A percentile compares a stretch with the other conserved stretches of the same genome.
Evolutionary conservation across 768 basidiomycete species (phyloP).

Genomic region (Suillus lakei): DNA sequence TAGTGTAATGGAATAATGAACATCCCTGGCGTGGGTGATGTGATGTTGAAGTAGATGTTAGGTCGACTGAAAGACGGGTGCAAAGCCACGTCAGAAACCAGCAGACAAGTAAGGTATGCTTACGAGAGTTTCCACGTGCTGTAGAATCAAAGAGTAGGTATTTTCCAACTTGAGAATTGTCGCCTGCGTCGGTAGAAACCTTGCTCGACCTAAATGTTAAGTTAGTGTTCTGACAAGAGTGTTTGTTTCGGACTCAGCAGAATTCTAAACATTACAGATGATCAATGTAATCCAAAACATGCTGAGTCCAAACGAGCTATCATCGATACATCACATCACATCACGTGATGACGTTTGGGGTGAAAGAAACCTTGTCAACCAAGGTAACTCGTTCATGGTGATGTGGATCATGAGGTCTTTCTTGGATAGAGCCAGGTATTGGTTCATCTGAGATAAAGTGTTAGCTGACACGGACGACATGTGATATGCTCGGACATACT

Average conservation of each 20-base stretch:
- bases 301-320: no score
- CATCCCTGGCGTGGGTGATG: constrained; percentile 95
- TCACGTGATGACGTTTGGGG: no score
- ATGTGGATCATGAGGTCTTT: constrained; percentile 99
- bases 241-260: no score
- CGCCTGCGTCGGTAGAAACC: no score
- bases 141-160: constrained; percentile 92
- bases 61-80: constrained; percentile 84
- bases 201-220: no score
- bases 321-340: no score
- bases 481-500: constrained; percentile 49
- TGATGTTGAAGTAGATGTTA: constrained; percentile 99
- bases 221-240: no score
- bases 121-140: constrained; percentile 94
- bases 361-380: no score
- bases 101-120: constrained; percentile 33
- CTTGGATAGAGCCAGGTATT: constrained; percentile 99
- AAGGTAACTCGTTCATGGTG: constrained; percentile 97
- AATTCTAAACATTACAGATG: no score
- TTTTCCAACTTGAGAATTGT: no score
- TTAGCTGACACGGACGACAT: not conserved
- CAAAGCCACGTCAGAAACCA: constrained; percentile 10
- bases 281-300: no score
- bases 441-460: constrained; percentile 83
- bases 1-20: constrained; percentile 99